phyloP scores from a whole-genome alignment of 306 rosid species.

The Echinosophora koreensis region DNA sequence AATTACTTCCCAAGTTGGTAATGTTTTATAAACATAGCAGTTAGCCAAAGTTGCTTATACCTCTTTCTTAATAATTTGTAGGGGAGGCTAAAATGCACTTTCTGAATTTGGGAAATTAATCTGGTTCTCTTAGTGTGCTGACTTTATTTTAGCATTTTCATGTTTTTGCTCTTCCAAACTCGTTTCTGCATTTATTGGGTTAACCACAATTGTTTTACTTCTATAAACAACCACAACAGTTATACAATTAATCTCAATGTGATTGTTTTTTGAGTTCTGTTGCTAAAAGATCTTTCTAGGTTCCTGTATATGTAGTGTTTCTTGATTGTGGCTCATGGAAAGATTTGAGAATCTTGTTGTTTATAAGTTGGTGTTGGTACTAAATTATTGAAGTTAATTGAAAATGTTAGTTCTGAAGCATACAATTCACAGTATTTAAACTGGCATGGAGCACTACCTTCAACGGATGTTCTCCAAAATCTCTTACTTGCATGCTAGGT shows the following conservation, averaged over 20 bases:
- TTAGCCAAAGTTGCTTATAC: conserved; percentile 27
- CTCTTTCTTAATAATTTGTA: conserved; percentile 16
- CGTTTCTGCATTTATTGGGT: conserved; percentile 22
- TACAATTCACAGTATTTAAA: background rate
- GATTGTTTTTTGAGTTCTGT: background rate
- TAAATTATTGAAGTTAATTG: conserved; percentile 2
- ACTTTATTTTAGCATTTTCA: conserved; percentile 14
- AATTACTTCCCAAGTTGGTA: conserved; percentile 90
- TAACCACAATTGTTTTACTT: background rate
- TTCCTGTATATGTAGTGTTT: background rate
- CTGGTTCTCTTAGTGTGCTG: conserved; percentile 6
- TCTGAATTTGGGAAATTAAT: conserved; percentile 12
- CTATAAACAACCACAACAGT: background rate
- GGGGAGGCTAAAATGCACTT: conserved; percentile 24
- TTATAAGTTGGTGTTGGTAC: background rate
- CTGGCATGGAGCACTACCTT: background rate
- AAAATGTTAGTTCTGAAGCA: background rate
- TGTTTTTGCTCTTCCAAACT: conserved; percentile 16
- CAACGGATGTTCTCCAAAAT: background rate
- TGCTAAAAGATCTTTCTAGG: conserved; percentile 4
- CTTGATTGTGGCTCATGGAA: conserved; percentile 30
- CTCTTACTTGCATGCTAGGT: background rate
- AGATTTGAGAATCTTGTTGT: conserved; percentile 7
- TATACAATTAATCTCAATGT: background rate
- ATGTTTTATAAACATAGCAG: conserved; percentile 34